Base-by-base conservation (phyloP, 2,329 filamentous ascomycete species). In the Colletotrichum endophyticum region DNA sequence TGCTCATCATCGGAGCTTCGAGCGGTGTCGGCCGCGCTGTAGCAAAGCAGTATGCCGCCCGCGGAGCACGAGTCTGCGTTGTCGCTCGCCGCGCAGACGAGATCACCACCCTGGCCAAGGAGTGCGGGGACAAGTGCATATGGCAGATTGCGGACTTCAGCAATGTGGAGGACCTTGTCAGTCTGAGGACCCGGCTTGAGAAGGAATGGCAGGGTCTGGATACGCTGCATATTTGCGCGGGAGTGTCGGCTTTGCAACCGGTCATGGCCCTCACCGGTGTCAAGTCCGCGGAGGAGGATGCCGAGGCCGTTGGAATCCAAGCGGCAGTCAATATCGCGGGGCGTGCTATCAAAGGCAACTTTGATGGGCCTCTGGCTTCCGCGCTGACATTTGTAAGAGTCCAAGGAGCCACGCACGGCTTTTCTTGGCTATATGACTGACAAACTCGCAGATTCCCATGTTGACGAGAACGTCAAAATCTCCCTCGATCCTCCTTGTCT, bases 201-300 rank as follows among this genome's bases (percentile, higher is more conserved):
- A 27, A 66, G 27, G 72, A 74, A 19, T 74, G 72, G 72, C 30
- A 49, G 12, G 72, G 67, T 3, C 12, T 74, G 22, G 72, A 74
- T 25, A 71, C 72, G 7, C 61, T 74, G 2, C 72, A 74, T 4
- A 64, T 74, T 19, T 74, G 72, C 44, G 72, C 72, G 3, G 72
- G 72, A 4, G 72, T 74, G 0, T 74, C 72, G n/a, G 72, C 72
- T 5, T 32, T 74, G 25, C 72, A 71, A 34, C 72, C 72, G 1
- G 59, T 71, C n/a, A 74, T 74, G 72, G 72, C 72, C 6, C 49
- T 74, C n/a, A 71, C 72, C 16, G 72, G 72, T 6, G 70, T n/a
- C 12, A 59, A 59, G 27, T 44, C 59, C 15, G 44, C 44, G 11
- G 32, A 36, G 13, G 67, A 36, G 25, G 67, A 74, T 19, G 67